Percentiles rank a stretch among this genome's conserved stretches.
phyloP scores from a whole-genome alignment of 2,329 filamentous ascomycete genomes.

The Fusarium armeniacum region DNA sequence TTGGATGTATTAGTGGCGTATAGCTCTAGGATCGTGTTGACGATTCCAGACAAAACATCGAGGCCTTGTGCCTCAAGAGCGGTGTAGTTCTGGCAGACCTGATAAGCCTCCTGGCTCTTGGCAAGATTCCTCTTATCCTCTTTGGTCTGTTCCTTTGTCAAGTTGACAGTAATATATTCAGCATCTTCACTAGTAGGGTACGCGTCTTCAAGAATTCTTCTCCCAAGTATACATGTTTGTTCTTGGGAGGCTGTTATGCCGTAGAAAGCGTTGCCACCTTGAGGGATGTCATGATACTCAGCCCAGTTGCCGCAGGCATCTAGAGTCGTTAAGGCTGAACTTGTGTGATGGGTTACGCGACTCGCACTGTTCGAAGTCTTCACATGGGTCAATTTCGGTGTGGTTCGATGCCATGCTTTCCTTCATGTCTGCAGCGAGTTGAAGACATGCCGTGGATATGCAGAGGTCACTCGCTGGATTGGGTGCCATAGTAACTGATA shows the following conservation, averaged over 20 bases:
- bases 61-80: constrained; percentile 68
- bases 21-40: constrained; percentile 55
- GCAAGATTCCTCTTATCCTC: constrained; percentile 73
- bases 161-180: constrained; percentile 34
- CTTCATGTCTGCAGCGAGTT: constrained; percentile 16
- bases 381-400: constrained; percentile 74
- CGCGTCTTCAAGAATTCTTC: constrained; percentile 56
- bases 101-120: constrained; percentile 74
- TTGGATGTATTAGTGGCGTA: constrained; percentile 17
- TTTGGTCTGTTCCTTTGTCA: constrained; percentile 54
- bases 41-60: constrained; percentile 67
- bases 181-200: constrained; percentile 69
- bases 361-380: constrained; percentile 73
- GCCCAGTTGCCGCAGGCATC: constrained; percentile 76
- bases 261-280: constrained; percentile 63
- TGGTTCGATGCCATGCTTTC: constrained; percentile 59
- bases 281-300: constrained; percentile 73
- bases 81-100: constrained; percentile 75
- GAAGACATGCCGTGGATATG: constrained; percentile 8
- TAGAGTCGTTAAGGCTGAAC: constrained; percentile 1
- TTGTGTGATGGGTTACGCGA: not conserved
- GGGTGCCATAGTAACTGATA: constrained; percentile 1
- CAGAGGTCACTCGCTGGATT: not conserved
- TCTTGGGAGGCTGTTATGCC: not conserved
- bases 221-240: constrained; percentile 40